Evolutionary conservation across 2,329 filamentous ascomycete genomes (phyloP).

Genomic region (Cercospora sp.): DNA sequence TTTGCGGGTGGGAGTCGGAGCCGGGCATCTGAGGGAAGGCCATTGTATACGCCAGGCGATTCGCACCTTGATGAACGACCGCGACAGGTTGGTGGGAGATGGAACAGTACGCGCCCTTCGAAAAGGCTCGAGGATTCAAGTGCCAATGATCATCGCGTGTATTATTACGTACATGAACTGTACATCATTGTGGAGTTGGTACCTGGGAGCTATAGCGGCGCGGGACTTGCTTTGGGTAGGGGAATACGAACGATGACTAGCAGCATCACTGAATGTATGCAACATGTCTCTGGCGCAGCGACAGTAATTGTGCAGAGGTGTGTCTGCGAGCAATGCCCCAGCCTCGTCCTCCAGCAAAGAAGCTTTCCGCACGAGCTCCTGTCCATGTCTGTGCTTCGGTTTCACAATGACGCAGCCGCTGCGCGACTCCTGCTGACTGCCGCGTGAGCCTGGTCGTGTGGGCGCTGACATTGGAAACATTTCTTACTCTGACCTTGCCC

Average conservation of each 20-base stretch:
- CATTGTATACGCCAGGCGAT: background rate
- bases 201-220: background rate
- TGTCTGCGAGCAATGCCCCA: background rate
- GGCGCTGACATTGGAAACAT: background rate
- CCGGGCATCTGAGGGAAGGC: background rate
- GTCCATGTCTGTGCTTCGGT: background rate
- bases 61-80: background rate
- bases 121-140: background rate
- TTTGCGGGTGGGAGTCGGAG: background rate
- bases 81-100: background rate
- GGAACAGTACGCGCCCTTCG: background rate
- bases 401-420: conserved; percentile 1
- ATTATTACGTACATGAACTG: background rate
- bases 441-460: background rate
- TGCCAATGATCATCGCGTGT: background rate
- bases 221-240: background rate
- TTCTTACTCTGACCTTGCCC: background rate
- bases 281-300: background rate
- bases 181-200: background rate
- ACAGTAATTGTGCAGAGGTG: background rate
- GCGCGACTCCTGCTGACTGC: conserved; percentile 2
- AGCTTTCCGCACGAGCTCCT: background rate
- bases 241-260: background rate
- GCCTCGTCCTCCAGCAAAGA: background rate
- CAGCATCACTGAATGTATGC: background rate